Evolutionary conservation across 1,139 yeast species (phyloP).

Genomic region (Debaryomycetaceae sp.): DNA sequence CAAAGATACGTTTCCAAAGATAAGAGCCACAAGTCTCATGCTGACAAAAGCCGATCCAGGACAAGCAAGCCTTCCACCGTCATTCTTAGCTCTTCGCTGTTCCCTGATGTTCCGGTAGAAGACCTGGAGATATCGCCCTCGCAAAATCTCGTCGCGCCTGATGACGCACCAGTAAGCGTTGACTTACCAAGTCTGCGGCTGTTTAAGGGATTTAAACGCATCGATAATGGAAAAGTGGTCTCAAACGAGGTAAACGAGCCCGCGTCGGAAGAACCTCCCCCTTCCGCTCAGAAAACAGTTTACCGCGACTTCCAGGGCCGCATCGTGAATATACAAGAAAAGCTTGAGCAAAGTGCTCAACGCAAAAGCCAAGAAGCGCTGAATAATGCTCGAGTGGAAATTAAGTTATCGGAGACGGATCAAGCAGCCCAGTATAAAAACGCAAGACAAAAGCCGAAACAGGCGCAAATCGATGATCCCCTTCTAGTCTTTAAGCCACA

Average conservation of each 20-base stretch:
- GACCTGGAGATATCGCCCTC: too few relatives aligned
- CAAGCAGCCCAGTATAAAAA: conserved; percentile 9
- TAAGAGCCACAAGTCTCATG: too few relatives aligned
- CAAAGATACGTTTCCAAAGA: too few relatives aligned
- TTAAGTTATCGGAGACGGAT: conserved; percentile 25
- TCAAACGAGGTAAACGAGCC: not conserved
- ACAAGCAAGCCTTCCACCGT: too few relatives aligned
- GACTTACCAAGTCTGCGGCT: conserved; percentile 4
- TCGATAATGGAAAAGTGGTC: conserved; percentile 17
- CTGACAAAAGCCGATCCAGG: too few relatives aligned
- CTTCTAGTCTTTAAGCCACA: conserved; percentile 38
- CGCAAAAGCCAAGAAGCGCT: conserved; percentile 15
- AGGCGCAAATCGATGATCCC: conserved; percentile 54
- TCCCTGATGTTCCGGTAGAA: too few relatives aligned
- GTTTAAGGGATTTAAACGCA: conserved; percentile 27
- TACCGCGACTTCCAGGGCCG: conserved; percentile 54
- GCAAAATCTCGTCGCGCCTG: too few relatives aligned
- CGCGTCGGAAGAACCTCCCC: not conserved
- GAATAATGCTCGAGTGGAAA: conserved; percentile 33
- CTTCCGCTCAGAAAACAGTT: conserved; percentile 25
- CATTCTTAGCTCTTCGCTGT: too few relatives aligned
- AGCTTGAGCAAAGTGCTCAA: conserved; percentile 14
- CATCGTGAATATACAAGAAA: conserved; percentile 27
- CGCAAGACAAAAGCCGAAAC: conserved; percentile 3
- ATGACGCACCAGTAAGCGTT: conserved; percentile 16